phyloP scores from a whole-genome alignment of 345 rosid genomes.

The Nasturtium officinale region DNA sequence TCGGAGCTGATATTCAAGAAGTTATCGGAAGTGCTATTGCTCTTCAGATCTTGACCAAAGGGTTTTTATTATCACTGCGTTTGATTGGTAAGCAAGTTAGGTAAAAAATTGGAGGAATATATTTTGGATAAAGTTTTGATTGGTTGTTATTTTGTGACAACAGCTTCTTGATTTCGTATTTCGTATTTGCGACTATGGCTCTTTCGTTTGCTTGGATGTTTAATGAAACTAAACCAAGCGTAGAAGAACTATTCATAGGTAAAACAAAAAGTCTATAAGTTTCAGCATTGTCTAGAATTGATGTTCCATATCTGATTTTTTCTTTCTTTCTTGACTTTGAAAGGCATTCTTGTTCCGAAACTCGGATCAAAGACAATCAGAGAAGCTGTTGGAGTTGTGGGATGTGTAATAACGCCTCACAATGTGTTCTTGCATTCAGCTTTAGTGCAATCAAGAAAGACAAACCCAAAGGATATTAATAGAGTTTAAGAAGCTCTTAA shows the following conservation, averaged over 20 bases:
- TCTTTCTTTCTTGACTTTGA: conserved; percentile 14
- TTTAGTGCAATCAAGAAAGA: conserved; percentile 82
- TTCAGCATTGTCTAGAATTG: background rate
- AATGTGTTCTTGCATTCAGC: conserved; percentile 93
- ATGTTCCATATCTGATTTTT: background rate
- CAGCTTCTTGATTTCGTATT: conserved; percentile 74
- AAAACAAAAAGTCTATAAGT: background rate
- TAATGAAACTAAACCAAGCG: conserved; percentile 73
- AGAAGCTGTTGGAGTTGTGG: conserved; percentile 94
- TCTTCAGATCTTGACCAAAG: conserved; percentile 81
- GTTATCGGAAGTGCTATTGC: conserved; percentile 95
- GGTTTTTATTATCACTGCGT: conserved; percentile 74
- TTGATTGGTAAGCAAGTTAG: conserved; percentile 65
- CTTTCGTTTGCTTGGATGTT: conserved; percentile 88
- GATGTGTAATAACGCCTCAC: conserved; percentile 95
- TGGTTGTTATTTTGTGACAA: conserved; percentile 12
- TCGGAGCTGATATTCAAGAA: conserved; percentile 96
- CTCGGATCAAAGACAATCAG: conserved; percentile 83
- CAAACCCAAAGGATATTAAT: conserved; percentile 65
- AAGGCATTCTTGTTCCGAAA: conserved; percentile 78
- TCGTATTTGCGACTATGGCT: conserved; percentile 81
- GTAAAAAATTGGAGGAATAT: background rate
- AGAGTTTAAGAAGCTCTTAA: conserved; percentile 81
- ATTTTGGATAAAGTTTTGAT: background rate
- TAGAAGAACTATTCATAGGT: conserved; percentile 72